Evolutionary conservation across 768 basidiomycete species (phyloP).

Genomic region (Naganishia randhawae): DNA sequence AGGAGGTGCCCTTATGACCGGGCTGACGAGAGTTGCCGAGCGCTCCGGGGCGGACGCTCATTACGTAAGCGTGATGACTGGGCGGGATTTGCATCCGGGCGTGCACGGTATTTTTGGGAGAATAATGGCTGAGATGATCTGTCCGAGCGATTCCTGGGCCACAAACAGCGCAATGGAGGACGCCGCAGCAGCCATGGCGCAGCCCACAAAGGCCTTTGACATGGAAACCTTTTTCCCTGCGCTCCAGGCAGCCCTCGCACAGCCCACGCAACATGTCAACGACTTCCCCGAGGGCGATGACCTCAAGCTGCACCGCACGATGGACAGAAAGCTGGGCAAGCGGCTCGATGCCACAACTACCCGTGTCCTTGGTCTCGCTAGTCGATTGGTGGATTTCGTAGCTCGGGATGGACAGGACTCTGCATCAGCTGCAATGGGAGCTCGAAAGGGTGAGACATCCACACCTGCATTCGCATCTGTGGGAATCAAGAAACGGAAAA

Average conservation of each 20-base stretch:
- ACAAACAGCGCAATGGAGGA: too few relatives aligned
- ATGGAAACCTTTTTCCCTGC: slow-evolving; percentile 41
- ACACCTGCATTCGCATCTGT: slow-evolving; percentile 9
- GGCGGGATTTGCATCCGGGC: neutral
- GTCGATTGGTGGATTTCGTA: slow-evolving; percentile 61
- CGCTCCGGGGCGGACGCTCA: neutral
- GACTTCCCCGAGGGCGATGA: slow-evolving; percentile 59
- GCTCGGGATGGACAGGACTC: slow-evolving; percentile 34
- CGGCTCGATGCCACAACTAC: slow-evolving; percentile 68
- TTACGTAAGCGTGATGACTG: neutral
- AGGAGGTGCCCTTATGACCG: too few relatives aligned
- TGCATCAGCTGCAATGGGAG: slow-evolving; percentile 12
- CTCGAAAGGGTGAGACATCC: slow-evolving; percentile 44
- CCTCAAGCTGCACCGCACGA: slow-evolving; percentile 81
- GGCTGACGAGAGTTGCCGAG: too few relatives aligned
- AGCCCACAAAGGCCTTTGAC: slow-evolving; percentile 27
- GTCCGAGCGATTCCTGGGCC: neutral
- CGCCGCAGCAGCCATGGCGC: too few relatives aligned
- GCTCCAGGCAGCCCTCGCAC: slow-evolving; percentile 43
- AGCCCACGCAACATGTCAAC: slow-evolving; percentile 45
- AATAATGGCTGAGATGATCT: neutral
- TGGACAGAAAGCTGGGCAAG: slow-evolving; percentile 66
- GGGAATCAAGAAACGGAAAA: slow-evolving; percentile 56
- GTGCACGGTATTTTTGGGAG: neutral
- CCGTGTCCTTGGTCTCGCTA: slow-evolving; percentile 64